Conservation (phyloP, 2,329 filamentous ascomycete species). For the Fusarium oxysporum region DNA sequence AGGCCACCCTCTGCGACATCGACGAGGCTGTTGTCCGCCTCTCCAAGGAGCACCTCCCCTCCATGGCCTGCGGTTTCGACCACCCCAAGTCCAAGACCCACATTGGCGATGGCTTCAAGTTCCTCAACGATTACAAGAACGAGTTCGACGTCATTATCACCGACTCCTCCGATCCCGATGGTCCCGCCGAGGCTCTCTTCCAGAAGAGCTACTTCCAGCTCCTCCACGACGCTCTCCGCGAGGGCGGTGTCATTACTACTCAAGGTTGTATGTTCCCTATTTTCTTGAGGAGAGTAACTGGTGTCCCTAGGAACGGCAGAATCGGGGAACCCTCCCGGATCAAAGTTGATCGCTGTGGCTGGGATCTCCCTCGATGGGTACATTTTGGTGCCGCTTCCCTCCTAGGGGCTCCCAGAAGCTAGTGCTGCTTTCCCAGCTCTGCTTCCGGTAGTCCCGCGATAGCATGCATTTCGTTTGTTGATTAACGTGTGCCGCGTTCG, state of each 20-base stretch:
- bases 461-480: slow-evolving; percentile 37
- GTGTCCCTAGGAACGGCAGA: slow-evolving; percentile 51
- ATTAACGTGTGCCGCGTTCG: slow-evolving; percentile 25
- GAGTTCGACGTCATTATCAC: slow-evolving; percentile 99
- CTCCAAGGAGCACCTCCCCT: slow-evolving; percentile 96
- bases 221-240: slow-evolving; percentile 86
- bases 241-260: slow-evolving; percentile 98
- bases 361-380: slow-evolving; percentile 44
- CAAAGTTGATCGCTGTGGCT: slow-evolving; percentile 33
- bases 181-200: slow-evolving; percentile 95
- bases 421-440: slow-evolving; percentile 54
- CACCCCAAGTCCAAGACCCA: slow-evolving; percentile 94
- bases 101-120: slow-evolving; percentile 98
- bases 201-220: slow-evolving; percentile 99
- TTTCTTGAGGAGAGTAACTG: slow-evolving; percentile 57
- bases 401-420: slow-evolving; percentile 53
- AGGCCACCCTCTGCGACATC: slow-evolving; percentile 97
- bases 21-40: slow-evolving; percentile 98
- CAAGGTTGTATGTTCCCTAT: slow-evolving; percentile 99
- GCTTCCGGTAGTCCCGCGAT: slow-evolving; percentile 54
- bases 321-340: slow-evolving; percentile 37
- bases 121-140: slow-evolving; percentile 96
- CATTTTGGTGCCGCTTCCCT: slow-evolving; percentile 41
- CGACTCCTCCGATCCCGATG: slow-evolving; percentile 96
- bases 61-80: slow-evolving; percentile 92